These are phyloP conservation scores for Bifiguratus adelaidae DNA, from an alignment of 192 early-diverging fungal genomes.

Conservation along the genomic window DNA sequence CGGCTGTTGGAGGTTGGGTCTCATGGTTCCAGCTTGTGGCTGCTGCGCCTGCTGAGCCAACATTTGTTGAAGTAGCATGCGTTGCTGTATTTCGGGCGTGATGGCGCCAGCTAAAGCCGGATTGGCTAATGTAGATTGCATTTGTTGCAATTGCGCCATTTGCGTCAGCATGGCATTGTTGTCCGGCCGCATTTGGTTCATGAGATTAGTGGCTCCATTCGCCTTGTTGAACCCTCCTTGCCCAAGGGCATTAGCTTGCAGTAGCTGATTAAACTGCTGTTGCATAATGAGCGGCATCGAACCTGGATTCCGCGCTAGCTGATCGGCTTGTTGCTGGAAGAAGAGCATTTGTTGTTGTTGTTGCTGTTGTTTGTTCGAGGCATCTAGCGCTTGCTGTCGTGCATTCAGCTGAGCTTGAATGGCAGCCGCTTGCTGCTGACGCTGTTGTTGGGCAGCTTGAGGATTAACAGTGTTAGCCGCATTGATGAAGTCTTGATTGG, in stretches of 20 bases:
- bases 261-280: conserved; percentile 1
- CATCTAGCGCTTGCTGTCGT: conserved; percentile 2
- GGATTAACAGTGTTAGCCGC: not conserved
- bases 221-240: not conserved
- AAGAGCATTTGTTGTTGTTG: not conserved
- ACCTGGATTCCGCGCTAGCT: not conserved
- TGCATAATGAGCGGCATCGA: not conserved
- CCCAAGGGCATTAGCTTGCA: not conserved
- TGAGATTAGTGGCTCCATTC: not conserved
- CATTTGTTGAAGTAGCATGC: no score
- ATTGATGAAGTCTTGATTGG: not conserved
- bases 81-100: no score
- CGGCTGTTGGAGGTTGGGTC: no score
- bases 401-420: not conserved
- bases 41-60: not conserved
- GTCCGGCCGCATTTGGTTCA: not conserved
- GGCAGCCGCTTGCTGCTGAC: not conserved
- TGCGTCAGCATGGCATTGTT: not conserved
- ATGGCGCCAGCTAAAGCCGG: no score
- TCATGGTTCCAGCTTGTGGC: no score
- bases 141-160: not conserved
- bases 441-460: not conserved
- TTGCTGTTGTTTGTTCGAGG: conserved; percentile 6
- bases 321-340: conserved; percentile 2
- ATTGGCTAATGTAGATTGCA: no score